Evolutionary conservation across 2,329 filamentous ascomycete genomes (phyloP), one percentile per base, ranked within the genome.

Genomic region (Fusarium illudens): DNA sequence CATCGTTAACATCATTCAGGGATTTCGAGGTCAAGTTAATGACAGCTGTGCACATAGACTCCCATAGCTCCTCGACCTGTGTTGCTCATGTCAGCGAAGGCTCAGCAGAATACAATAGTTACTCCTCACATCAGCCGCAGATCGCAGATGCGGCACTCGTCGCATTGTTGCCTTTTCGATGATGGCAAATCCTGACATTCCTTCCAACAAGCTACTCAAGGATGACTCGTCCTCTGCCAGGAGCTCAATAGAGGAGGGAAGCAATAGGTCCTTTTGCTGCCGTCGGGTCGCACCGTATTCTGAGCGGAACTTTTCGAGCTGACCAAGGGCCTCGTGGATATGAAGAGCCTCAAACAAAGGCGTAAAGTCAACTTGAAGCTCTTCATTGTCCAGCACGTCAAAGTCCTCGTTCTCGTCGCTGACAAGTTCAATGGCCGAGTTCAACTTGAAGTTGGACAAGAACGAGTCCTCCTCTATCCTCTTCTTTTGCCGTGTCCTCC

Each of bases 1-100:
- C 94, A 76, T 96, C 96, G 61, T 89, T 89, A n/a, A 99, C 88
- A 37, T 90, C 88, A 51, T 87, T 86, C 5, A 99, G 82, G 0
- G 93, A 91, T 71, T 90, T 92, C 1, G 90, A 90, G 65, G 97
- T 96, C 49, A 98, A 83, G 9, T 86, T 87, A 70, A 98, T 93
- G 1, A 93, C 91, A 44, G 91, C 90, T 74, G 94, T 92, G 75
- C 95, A 98, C 92, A 98, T 96, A 0, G 94, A 97, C 74, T 98
- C 95, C 96, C 96, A 99, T 3, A 99, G 83, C 79, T 98, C 96
- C 75, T 99, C 96, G n/a, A 97, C 89, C 92, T 94, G 64, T 22
- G 58, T 19, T 10, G 9, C 6, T 1, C 30, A 17, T n/a, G 30
- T 74, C 20, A 75, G 49, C 22, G 7, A 30, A 19, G 25, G 13